phyloP scores from a whole-genome alignment of 768 basidiomycete genomes.

The Mycena pura region DNA sequence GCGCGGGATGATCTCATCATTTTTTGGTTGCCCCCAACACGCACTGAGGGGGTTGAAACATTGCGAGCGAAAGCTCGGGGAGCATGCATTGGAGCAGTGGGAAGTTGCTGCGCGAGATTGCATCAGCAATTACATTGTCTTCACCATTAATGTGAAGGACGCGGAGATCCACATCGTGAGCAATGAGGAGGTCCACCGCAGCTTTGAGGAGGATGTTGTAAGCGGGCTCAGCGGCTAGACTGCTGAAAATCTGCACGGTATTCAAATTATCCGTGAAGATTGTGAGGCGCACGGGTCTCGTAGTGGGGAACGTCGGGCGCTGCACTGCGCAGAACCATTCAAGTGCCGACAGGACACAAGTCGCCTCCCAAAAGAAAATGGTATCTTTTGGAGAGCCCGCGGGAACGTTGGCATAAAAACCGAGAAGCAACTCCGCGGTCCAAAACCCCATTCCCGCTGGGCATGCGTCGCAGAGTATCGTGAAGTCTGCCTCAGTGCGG shows the following conservation, averaged over 20 bases:
- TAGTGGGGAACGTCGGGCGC: no score
- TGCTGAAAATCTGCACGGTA: conserved; percentile 37
- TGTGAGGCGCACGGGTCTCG: conserved; percentile 22
- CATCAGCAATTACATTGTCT: conserved; percentile 27
- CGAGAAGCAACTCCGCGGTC: no score
- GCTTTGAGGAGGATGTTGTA: conserved; percentile 35
- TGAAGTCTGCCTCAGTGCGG: not conserved
- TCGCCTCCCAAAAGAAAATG: conserved; percentile 38
- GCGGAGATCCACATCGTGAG: conserved; percentile 3
- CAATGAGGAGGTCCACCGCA: conserved; percentile 30
- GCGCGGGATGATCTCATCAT: not conserved
- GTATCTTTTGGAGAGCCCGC: no score
- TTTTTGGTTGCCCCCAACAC: not conserved
- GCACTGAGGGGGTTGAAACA: no score
- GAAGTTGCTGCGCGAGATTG: not conserved
- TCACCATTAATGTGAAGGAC: conserved; percentile 24
- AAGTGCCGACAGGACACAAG: conserved; percentile 30
- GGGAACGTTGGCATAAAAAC: no score
- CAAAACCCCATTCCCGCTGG: no score
- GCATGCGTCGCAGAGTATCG: conserved; percentile 28
- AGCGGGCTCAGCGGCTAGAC: conserved; percentile 25
- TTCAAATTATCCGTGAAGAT: conserved; percentile 39
- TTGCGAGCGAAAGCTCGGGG: no score
- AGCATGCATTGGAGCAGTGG: no score
- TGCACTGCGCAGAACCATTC: not conserved